Base-by-base conservation (phyloP, 768 basidiomycete species). In the Macrocybe gigantea region DNA sequence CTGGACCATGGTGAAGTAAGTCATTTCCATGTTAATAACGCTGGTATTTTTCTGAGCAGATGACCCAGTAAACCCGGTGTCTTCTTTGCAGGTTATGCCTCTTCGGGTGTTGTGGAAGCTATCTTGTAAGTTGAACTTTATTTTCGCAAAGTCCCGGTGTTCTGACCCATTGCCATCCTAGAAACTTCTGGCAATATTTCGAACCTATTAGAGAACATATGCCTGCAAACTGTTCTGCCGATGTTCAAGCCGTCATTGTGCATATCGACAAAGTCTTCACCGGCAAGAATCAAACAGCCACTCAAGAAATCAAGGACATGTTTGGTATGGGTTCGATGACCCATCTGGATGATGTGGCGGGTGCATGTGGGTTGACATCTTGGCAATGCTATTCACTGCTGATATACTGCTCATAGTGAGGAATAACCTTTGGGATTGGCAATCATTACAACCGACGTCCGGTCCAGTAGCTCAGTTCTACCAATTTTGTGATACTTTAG, bases 181-280 rank as follows among this genome's bases (percentile, higher is more conserved):
- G 51, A 54, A 77, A 83, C 59, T 83, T 78, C 57, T 86, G 82
- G 82, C 69, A 68, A 52, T 89, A 87, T 56, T 87, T 84, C 60
- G 84, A 85, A 50, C 85, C 85, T 9, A 77, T 85, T 53, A 78
- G 78, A 11, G 68, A 77, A 53, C 66, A 78, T 56, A 87, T 86
- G 83, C 80, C 85, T 2, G 43, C 56, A 52, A 88, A 89, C 61
- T 89, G 87, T 64, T 86, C 84, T 6, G 75, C 82, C 0, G 87
- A 89, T 56, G 73, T 87, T 31, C 66, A 84, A 59, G 74, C 74
- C 5, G 83, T 82, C 11, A 73, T 88, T 45, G 57, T 73, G 5
- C 73, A 84, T 53, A 64, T 88, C 35, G 86, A 88, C 56, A 44
- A 70, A 45, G 77, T 79, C 5, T 79, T 85, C 53, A 62, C 64